These are phyloP conservation scores for Boletus coccyginus DNA, from an alignment of 768 basidiomycete species.

Conservation along the genomic window DNA sequence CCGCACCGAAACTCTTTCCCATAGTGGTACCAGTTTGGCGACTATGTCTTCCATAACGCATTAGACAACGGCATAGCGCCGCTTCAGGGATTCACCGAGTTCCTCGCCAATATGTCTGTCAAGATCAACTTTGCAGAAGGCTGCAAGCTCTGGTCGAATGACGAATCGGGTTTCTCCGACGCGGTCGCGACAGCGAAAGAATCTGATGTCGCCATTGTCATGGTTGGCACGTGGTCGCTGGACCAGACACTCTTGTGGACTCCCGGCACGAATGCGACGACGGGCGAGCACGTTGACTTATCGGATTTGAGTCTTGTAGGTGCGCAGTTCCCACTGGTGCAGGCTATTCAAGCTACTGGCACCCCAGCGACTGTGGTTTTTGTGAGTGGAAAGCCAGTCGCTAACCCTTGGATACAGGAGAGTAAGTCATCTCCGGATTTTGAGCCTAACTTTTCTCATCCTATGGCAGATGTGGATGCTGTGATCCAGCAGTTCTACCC, in stretches of 20 bases:
- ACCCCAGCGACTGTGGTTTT: conserved; percentile 66
- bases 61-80: conserved; percentile 48
- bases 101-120: conserved; percentile 46
- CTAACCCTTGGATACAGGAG: conserved; percentile 70
- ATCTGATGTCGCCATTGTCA: conserved; percentile 62
- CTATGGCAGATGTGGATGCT: conserved; percentile 56
- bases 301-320: conserved; percentile 62
- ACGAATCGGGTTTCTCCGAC: conserved; percentile 29
- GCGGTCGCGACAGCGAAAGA: conserved; percentile 51
- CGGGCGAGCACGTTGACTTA: conserved; percentile 66
- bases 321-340: conserved; percentile 59
- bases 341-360: conserved; percentile 59
- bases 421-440: conserved; percentile 32
- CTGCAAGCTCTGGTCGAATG: conserved; percentile 67
- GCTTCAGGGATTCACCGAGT: conserved; percentile 57
- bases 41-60: conserved; percentile 71
- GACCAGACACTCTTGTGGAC: conserved; percentile 43
- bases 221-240: conserved; percentile 47
- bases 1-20: not conserved
- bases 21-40: conserved; percentile 45
- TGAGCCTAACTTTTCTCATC: not conserved
- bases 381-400: conserved; percentile 65
- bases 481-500: conserved; percentile 74
- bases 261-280: conserved; percentile 64
- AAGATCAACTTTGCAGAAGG: conserved; percentile 65